Evolutionary conservation across 805 yeast genomes (phyloP), one percentile per base, ranked within the genome.

Genomic region (Suhomyces xylopsoci): DNA sequence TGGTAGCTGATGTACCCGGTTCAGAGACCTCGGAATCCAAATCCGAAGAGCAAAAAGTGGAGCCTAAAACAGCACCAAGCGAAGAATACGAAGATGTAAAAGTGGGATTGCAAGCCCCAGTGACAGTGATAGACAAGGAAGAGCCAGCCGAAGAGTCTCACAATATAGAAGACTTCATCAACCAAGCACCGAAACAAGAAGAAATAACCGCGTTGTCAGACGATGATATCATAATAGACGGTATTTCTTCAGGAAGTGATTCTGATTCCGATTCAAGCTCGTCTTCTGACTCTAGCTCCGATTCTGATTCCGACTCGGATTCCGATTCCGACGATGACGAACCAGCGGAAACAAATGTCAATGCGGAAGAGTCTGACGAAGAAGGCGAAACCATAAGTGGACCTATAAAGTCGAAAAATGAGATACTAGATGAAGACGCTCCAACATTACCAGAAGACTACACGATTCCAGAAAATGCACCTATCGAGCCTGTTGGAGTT

Each of bases 401-500:
- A 0, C 96, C 96, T 0, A 88, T 93, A 20, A 67, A 74, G 28
- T 90, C 97, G 1, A 85, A 84, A 54, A 87, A 93, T 64, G 98
- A 93, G 62, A 68, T 85, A 2, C 58, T 70, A 0, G 90, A 89
- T 50, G 96, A 86, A 60, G 73, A 71, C 0, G 87, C 90, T 0
- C 86, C 87, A 0, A 70, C 71, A 20, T 67, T 93, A 2, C 96
- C 97, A 0, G 81, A 77, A 10, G 89, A 79, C 51, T 88, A 85
- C 57, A 63, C 61, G 12, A 78, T 93, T 20, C 79, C 79, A 0
- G 79, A 73, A n/a, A 69, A 70, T 6, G 84, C 90, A 2, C 84
- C 87, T 0, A 80, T 92, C 12, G 88, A 89, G 56, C 79, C 76
- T 25, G 76, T 91, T 17, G 99, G 99, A 2, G 74, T 72, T 6